A percentile compares a stretch with the other conserved stretches of the same genome.
Evolutionary conservation across 208 protist species (phyloP).

Genomic region (Strigomonas galati): DNA sequence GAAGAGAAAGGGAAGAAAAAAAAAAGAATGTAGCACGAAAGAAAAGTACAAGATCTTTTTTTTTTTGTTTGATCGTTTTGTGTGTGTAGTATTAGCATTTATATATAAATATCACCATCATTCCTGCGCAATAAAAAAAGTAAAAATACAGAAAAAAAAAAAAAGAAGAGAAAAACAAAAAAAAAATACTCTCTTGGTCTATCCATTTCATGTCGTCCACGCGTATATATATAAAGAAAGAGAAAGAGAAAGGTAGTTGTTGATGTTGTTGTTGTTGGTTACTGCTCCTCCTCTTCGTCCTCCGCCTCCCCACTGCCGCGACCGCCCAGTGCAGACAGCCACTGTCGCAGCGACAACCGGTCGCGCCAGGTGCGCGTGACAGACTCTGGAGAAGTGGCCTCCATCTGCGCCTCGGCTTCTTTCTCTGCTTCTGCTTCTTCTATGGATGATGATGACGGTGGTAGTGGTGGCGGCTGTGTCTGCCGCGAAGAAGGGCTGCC

Average conservation of each 20-base stretch:
- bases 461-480: not conserved
- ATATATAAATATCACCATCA: no score
- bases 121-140: slow-evolving; percentile 5
- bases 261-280: not conserved
- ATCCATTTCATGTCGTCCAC: not conserved
- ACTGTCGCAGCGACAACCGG: slow-evolving; percentile 31
- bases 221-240: not conserved
- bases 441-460: not conserved
- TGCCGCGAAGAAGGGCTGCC: not conserved
- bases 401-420: slow-evolving; percentile 15
- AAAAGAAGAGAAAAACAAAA: not conserved
- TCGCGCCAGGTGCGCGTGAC: slow-evolving; percentile 41
- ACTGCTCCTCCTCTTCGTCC: not conserved
- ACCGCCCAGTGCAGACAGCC: slow-evolving; percentile 27
- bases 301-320: slow-evolving; percentile 16
- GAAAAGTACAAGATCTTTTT: not conserved
- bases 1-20: slow-evolving; percentile 5
- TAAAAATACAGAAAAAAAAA: slow-evolving; percentile 6
- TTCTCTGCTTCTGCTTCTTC: not conserved
- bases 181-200: not conserved
- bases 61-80: no score
- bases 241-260: not conserved
- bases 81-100: no score
- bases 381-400: slow-evolving; percentile 16
- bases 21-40: not conserved